A percentile compares a stretch with the other conserved stretches of the same genome.
Conservation (phyloP, 1,284 basidiomycete species). For the Pseudozyma sp. region DNA sequence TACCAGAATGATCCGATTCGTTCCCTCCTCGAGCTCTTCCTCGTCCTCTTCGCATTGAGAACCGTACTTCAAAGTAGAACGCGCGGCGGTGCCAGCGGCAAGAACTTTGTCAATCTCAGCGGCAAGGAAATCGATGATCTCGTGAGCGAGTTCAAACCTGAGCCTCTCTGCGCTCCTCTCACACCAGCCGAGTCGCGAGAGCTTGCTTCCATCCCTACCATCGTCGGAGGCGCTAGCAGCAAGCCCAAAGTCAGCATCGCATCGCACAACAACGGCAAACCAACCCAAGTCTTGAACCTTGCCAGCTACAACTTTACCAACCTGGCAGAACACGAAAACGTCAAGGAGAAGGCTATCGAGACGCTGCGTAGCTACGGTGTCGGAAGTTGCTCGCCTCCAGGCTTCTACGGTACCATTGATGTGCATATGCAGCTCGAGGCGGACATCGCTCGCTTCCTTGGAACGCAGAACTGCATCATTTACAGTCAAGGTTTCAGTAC, state of each 20-base stretch:
- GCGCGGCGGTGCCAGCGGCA: constrained; percentile 83
- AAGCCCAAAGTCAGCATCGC: constrained; percentile 81
- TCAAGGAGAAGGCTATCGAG: constrained; percentile 87
- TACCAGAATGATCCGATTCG: constrained; percentile 86
- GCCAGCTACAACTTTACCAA: constrained; percentile 94
- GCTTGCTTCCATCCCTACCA: constrained; percentile 80
- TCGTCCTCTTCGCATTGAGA: constrained; percentile 84
- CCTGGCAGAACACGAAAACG: constrained; percentile 84
- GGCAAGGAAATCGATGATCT: constrained; percentile 98
- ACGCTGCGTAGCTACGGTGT: constrained; percentile 92
- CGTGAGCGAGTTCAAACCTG: constrained; percentile 93
- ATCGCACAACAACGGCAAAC: constrained; percentile 73
- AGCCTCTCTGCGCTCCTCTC: constrained; percentile 80
- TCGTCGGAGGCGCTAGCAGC: constrained; percentile 81
- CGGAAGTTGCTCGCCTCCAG: constrained; percentile 94
- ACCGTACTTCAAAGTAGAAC: constrained; percentile 91
- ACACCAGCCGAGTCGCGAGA: constrained; percentile 77
- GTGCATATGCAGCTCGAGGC: constrained; percentile 90
- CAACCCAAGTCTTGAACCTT: constrained; percentile 85
- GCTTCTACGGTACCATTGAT: constrained; percentile 97
- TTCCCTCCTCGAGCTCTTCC: constrained; percentile 87
- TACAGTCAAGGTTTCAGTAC: constrained; percentile 96
- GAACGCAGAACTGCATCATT: constrained; percentile 87
- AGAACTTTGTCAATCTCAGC: constrained; percentile 86
- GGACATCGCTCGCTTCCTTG: constrained; percentile 89